Base-by-base conservation (phyloP, 352 stramenopile species). In the Bremia lactucae region DNA sequence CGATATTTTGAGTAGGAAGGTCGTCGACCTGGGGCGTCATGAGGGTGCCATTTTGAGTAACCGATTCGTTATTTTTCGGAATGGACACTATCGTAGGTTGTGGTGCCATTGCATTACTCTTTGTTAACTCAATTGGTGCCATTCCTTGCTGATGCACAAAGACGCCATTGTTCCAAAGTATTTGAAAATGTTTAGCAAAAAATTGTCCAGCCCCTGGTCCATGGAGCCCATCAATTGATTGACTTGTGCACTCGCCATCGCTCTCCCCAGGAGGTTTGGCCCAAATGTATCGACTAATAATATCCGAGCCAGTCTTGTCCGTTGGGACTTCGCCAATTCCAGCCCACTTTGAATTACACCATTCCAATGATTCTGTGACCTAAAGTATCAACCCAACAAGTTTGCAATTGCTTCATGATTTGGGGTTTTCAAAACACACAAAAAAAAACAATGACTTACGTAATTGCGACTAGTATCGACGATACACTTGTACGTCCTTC, bases 91-190 rank as follows among this genome's bases (percentile, higher is more conserved):
- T 8, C 3, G 29, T 36, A 6, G 31, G 31, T 18, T 22, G 15
- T n/a, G 19, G 22, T 3, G 28, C 29, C 15, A 37, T 3, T 19
- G 21, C 19, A 7, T 38, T 55, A 6, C 46, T 59, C 21, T n/a
- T 43, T 3, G 38, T 8, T 19, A 10, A 22, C 14, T 54, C 52
- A 34, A 60, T 55, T n/a, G 35, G 25, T 13, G 48, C 28, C 24
- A 46, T 59, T 19, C 52, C 48, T 11, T 57, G 52, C 24, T 55
- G 41, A 18, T 65, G 46, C 2, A 73, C 64, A 36, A 71, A 70
- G 10, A 60, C 48, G 21, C 72, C 67, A 7, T 76, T 55, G 50
- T 85, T 59, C 72, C 67, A 85, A 13, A 85, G 55, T 49, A 55
- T 45, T 22, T 63, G 55, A 19, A 85, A 78, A 23, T 56, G 36